Base-by-base conservation (phyloP, 805 yeast species). In the Nakazawaea anatomiae region DNA sequence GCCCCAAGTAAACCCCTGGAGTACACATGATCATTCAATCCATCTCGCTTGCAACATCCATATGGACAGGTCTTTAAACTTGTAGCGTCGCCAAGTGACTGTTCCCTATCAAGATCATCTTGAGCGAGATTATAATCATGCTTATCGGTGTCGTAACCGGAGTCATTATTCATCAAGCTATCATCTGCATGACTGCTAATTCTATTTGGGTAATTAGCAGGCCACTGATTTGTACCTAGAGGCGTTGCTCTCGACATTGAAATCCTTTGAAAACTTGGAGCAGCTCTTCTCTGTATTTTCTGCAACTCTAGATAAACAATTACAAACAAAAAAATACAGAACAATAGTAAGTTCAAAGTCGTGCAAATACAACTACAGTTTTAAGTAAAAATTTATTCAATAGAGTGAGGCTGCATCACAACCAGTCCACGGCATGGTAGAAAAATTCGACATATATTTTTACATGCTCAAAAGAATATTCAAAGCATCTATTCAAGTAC, bases 1-100 rank as follows among this genome's bases (percentile, higher is more conserved):
- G 81, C 81, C 39, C 72, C 70, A 6, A 72, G 50, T 54, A 72
- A 69, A 1, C 78, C 80, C 39, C 67, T 59, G 45, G 62, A 62
- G 51, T 66, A 62, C 34, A 74, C 60, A 52, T 68, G 70, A 25
- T 63, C 68, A 4, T 60, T 47, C 7, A 67, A 36, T 5, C 54
- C 39, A 39, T 52, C 57, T 2, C 46, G 44, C n/a, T 52, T 58
- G 41, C 68, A 65, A 46, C 68, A 64, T 0, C 67, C 66, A 50
- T 48, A 60, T 4, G 64, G 56, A 41, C 68, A 65, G 68, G 48
- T 7, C 12, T 11, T 35, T 1, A 27, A 36, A 25, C 27, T 36
- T 9, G 6, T 7, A 6, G 29, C 9, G 30, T 31, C 14, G 11
- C 18, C 14, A 1, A 11, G 11, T 5, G 25, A 12, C 18, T 30